Evolutionary conservation across 2,329 filamentous ascomycete genomes (phyloP), one percentile per base, ranked within the genome.

Genomic region (Fusarium verticillioides): DNA sequence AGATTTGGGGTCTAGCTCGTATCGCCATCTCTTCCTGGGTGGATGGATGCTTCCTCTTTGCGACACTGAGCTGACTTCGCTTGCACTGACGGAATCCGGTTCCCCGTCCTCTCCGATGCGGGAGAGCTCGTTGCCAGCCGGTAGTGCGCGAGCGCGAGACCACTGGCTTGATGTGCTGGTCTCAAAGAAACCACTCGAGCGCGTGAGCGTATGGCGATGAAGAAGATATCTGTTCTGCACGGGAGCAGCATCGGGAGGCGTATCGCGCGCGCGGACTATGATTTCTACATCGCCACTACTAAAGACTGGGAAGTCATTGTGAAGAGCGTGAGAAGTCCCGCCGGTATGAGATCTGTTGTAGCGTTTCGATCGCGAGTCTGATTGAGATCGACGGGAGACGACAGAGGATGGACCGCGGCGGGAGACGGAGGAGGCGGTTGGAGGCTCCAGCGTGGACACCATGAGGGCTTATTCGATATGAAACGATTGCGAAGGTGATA

Each of bases 271-370:
- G 79, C 87, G 89, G 78, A 98, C 89, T 62, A 96, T 80, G 71
- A 98, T 95, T 83, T 98, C 96, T 78, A 98, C 94, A 82, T 98
- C 95, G 79, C 96, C 96, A 42, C 93, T 96, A 77, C 95, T 92
- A 83, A 98, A 98, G 79, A 97, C 85, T 28, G 96, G 96, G 77
- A 98, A 98, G 81, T 98, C 95, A 81, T 98, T 98, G 79, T 93
- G 93, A 46, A 93, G 89, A 30, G 90, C 84, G 78, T 92, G 91
- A 23, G 90, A 88, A 39, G 87, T 85, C 69, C 92, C 92, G 65
- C 94, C 94, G 77, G 92, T 90, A 80, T 96, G 93, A 53, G 94
- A 96, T 71, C 94, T 92, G 80, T 93, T 92, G 78, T 95, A 93
- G 76, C 94, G 91, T 82, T 93, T 93, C 43, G 82, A 82, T 73